phyloP scores from a whole-genome alignment of 2,329 filamentous ascomycete genomes.

The Penicillium sp. region DNA sequence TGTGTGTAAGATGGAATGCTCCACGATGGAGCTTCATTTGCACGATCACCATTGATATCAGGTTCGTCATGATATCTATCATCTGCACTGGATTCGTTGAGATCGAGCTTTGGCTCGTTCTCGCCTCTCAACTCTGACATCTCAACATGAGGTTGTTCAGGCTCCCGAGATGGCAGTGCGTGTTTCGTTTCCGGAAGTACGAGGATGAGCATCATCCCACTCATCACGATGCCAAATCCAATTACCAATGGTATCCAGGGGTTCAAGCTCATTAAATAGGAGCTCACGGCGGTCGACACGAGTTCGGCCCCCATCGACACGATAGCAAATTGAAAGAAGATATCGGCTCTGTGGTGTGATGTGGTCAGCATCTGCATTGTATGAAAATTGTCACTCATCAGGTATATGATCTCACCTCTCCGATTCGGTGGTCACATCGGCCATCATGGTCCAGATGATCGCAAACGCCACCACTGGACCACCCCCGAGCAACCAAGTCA shows the following conservation, averaged over 20 bases:
- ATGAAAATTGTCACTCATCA: constrained; percentile 9
- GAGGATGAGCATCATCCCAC: constrained; percentile 35
- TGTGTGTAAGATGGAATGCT: constrained; percentile 13
- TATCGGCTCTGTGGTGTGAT: constrained; percentile 30
- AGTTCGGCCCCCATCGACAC: constrained; percentile 44
- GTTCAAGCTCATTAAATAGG: constrained; percentile 42
- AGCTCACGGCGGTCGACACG: constrained; percentile 39
- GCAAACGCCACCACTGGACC: constrained; percentile 50
- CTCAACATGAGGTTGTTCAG: constrained; percentile 27
- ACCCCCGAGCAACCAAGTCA: constrained; percentile 50
- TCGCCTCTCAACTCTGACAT: constrained; percentile 28
- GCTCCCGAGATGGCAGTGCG: constrained; percentile 18
- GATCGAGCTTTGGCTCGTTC: constrained; percentile 16
- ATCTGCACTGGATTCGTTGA: constrained; percentile 4
- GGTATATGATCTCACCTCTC: constrained; percentile 35
- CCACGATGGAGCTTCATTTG: constrained; percentile 17
- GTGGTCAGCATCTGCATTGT: constrained; percentile 12
- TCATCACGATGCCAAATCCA: constrained; percentile 35
- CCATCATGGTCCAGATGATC: constrained; percentile 53
- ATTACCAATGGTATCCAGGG: constrained; percentile 44
- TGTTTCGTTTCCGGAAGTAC: constrained; percentile 44
- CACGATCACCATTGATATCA: constrained; percentile 15
- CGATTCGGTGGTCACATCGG: constrained; percentile 51
- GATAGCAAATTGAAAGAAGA: constrained; percentile 45
- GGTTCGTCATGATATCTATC: constrained; percentile 19